Base-by-base conservation (phyloP, 805 yeast genomes). In the Candida nanaspora region DNA sequence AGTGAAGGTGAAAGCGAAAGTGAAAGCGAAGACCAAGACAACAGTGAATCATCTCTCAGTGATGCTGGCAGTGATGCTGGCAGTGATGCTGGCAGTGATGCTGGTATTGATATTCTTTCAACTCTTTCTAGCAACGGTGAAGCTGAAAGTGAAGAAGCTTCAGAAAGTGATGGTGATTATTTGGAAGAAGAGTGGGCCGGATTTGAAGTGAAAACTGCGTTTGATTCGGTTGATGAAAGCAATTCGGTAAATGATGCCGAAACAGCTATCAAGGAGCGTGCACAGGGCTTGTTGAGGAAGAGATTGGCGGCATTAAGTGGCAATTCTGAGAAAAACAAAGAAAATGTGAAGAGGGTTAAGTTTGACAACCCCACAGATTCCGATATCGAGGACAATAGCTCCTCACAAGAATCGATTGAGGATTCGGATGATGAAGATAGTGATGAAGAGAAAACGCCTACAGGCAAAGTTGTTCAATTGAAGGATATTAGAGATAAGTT, bases 401-500 rank as follows among this genome's bases (percentile, higher is more conserved):
- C n/a, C n/a, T n/a, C n/a, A n/a, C n/a, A n/a, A n/a, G n/a, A n/a
- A n/a, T 16, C 15, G 6, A n/a, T 6, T 19, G 29, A 6, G 14
- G 16, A 23, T 13, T 6, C 26, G 3, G 32, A 42, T 30, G 25
- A 19, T 18, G 42, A 39, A 4, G 23, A 16, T 13, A 21, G n/a
- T 15, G 18, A 26, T 13, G 11, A 28, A 8, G 32, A 11, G 26
- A 37, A 20, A 13, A 35, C 11, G 22, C 31, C 6, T 27, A 38
- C 7, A 8, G 37, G 57, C 50, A 38, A 41, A 49, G 37, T 56
- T 41, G 56, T 59, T 18, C 50, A 50, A 13, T 35, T 58, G 19
- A 37, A 48, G 6, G 48, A 48, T 13, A 48, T 58, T 25, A 53
- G 50, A 40, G 57, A 53, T 31, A 48, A 53, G 25, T 44, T 58